These are phyloP conservation scores for Coemansia javaensis DNA, from an alignment of 192 early-diverging fungal genomes.

Conservation along the genomic window DNA sequence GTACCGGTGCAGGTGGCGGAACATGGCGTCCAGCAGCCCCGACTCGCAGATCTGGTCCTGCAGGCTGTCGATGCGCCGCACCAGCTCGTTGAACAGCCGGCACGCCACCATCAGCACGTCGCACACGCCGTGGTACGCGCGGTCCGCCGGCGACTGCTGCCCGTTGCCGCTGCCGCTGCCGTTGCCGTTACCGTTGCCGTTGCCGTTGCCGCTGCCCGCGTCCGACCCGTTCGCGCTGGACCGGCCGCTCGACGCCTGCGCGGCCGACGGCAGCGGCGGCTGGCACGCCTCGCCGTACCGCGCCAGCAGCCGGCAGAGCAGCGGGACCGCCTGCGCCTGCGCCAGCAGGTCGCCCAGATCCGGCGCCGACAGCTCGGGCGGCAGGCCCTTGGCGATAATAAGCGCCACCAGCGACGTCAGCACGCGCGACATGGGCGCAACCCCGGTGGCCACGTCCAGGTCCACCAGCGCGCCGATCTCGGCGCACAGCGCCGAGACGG, in stretches of 20 bases:
- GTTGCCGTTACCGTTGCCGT: no score
- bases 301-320: conserved; percentile 22
- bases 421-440: conserved; percentile 33
- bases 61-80: conserved; percentile 30
- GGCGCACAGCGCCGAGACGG: conserved; percentile 34
- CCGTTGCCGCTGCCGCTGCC: no score
- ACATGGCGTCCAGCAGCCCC: conserved; percentile 27
- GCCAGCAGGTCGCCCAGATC: conserved; percentile 36
- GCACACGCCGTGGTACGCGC: conserved; percentile 38
- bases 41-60: conserved; percentile 48
- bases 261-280: conserved; percentile 9
- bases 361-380: conserved; percentile 19
- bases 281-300: conserved; percentile 48
- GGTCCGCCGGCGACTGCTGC: conserved; percentile 25
- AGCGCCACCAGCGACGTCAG: conserved; percentile 33
- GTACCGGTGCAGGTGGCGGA: conserved; percentile 27
- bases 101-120: conserved; percentile 42
- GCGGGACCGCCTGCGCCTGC: conserved; percentile 18
- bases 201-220: neutral
- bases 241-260: neutral
- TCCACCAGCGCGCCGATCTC: conserved; percentile 19
- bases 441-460: conserved; percentile 25
- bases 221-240: conserved; percentile 28
- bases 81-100: conserved; percentile 41
- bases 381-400: conserved; percentile 32